Evolutionary conservation across 108 stramenopile species (phyloP), one percentile per base, ranked within the genome.

Genomic region (Fistulifera pelliculosa): DNA sequence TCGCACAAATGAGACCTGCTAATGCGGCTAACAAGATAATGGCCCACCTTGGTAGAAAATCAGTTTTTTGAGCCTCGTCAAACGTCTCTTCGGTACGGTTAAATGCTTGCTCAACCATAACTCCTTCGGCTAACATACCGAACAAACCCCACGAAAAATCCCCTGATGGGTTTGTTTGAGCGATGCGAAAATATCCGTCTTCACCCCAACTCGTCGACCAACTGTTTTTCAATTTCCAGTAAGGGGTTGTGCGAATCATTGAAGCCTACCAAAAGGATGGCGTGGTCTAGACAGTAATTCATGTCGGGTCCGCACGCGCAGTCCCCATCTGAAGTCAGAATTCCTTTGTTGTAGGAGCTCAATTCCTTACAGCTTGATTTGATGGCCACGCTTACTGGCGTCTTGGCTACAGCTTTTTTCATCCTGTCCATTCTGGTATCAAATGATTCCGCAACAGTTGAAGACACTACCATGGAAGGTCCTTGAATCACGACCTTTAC

Each of bases 231-330:
- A 35, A 8, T 8, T 35, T 35, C 31, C 31, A 35, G 81, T 41
- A 73, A 85, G 0, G 80, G 80, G 3, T 55, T 41, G n/a, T 51
- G 56, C 15, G 49, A 49, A 35, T 76, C 71, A 44, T 85, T 69
- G 59, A 83, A 94, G 0, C 93, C 93, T 15, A 91, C 89, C 56
- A 83, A 70, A 23, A 94, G 64, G 12, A 94, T 83, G 21, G 85
- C 85, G 62, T 94, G 93, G 62, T 94, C 85, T 22, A 85, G 69
- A 45, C 74, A 77, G 21, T n/a, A n/a, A n/a, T 5, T 19, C 7
- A 54, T 38, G 0, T 49, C 31, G 40, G 60, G 56, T 25, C 54
- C 48, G 52, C 80, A 81, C 18, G 68, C 67, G 49, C 77, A 79
- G 27, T 80, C 85, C n/a, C 71, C 69, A 43, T 83, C 81, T 12